A percentile compares a stretch with the other conserved stretches of the same genome.
These are phyloP conservation scores for Berberis vulgaris DNA, from an alignment of 164 flowering plant genomes.

Conservation along the genomic window DNA sequence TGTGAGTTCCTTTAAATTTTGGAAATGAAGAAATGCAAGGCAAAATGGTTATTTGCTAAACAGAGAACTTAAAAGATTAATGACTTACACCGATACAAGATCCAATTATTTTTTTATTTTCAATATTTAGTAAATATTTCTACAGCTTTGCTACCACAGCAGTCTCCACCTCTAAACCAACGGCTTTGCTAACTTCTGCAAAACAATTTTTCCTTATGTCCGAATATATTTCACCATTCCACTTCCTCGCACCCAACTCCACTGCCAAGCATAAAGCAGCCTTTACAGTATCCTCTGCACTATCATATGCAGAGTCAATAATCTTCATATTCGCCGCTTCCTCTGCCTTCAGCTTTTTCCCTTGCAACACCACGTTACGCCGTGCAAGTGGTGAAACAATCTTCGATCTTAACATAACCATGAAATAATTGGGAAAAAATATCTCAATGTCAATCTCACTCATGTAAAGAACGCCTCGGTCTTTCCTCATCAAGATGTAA, in stretches of 20 bases:
- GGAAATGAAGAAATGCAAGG: too few relatives aligned
- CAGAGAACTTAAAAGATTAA: too few relatives aligned
- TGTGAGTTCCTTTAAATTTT: too few relatives aligned
- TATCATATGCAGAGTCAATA: conserved; percentile 35
- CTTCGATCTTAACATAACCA: conserved; percentile 35
- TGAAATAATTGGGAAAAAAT: conserved; percentile 14
- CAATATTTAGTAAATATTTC: not conserved
- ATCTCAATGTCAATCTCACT: conserved; percentile 69
- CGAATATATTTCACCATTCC: conserved; percentile 5
- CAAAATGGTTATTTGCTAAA: too few relatives aligned
- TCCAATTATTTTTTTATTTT: not conserved
- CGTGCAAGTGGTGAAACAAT: conserved; percentile 22
- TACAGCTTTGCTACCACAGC: conserved; percentile 2
- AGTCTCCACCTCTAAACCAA: not conserved
- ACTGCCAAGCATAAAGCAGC: conserved; percentile 1
- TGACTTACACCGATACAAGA: too few relatives aligned
- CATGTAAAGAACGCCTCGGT: conserved; percentile 71
- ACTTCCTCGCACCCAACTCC: conserved; percentile 2
- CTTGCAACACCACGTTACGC: conserved; percentile 38
- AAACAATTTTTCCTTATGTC: conserved; percentile 1
- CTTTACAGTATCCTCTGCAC: conserved; percentile 4
- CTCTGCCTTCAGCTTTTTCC: conserved; percentile 44
- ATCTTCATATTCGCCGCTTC: conserved; percentile 44
- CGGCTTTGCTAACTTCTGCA: not conserved
- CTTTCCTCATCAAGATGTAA: conserved; percentile 60